Evolutionary conservation across 2,329 filamentous ascomycete species (phyloP).

Genomic region (Aureobasidium uvarum): DNA sequence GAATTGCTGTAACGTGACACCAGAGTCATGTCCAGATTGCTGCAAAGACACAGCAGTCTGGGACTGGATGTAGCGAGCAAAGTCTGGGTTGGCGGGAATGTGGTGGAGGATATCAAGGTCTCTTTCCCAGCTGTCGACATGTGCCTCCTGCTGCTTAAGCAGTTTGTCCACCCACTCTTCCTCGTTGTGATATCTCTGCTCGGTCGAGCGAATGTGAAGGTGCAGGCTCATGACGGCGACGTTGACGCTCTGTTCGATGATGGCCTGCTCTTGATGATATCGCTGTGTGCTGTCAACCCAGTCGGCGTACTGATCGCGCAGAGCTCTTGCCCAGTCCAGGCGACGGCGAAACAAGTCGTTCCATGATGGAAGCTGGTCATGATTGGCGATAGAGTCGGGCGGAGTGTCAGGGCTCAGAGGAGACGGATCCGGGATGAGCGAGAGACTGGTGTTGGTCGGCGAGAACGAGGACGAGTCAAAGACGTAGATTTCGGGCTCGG

Average conservation of each 20-base stretch:
- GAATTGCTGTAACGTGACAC: slow-evolving; percentile 65
- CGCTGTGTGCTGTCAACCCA: slow-evolving; percentile 63
- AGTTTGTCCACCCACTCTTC: slow-evolving; percentile 68
- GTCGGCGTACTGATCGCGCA: slow-evolving; percentile 66
- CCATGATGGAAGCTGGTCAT: slow-evolving; percentile 83
- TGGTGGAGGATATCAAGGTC: slow-evolving; percentile 64
- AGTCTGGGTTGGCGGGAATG: slow-evolving; percentile 63
- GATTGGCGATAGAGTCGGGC: slow-evolving; percentile 79
- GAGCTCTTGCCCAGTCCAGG: slow-evolving; percentile 70
- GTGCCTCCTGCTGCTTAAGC: slow-evolving; percentile 63
- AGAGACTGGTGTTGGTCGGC: slow-evolving; percentile 47
- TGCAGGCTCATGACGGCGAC: slow-evolving; percentile 85
- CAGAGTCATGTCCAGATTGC: slow-evolving; percentile 45
- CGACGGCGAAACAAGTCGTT: slow-evolving; percentile 79
- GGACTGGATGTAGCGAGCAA: slow-evolving; percentile 52
- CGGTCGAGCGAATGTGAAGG: slow-evolving; percentile 67
- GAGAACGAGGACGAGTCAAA: slow-evolving; percentile 69
- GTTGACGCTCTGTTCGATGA: slow-evolving; percentile 75
- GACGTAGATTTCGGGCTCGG: slow-evolving; percentile 86
- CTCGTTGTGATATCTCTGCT: slow-evolving; percentile 68
- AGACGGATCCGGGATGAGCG: slow-evolving; percentile 54
- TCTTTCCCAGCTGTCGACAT: slow-evolving; percentile 65
- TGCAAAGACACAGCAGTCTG: slow-evolving; percentile 34
- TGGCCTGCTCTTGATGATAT: slow-evolving; percentile 69
- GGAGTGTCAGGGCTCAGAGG: slow-evolving; percentile 59